These are phyloP conservation scores for Xerocomellus chrysenteron DNA, from an alignment of 768 basidiomycete species.

Conservation along the genomic window DNA sequence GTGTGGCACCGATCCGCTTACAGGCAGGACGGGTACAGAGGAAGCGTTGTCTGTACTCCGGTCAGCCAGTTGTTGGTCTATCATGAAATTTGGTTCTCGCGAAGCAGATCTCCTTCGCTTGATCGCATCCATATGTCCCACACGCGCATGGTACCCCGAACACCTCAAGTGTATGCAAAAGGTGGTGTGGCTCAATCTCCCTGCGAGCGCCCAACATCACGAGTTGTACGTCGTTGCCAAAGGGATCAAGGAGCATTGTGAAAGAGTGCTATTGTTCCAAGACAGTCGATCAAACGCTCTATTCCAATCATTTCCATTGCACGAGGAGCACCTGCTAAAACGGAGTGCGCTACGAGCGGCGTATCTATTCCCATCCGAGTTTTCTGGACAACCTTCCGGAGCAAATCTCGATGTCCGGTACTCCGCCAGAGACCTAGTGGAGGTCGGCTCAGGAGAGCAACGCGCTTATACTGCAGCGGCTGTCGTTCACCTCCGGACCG, in stretches of 20 bases:
- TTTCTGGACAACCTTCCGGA: neutral
- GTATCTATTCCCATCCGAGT: slow-evolving; percentile 13
- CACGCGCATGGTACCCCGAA: too few relatives aligned
- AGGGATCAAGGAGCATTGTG: too few relatives aligned
- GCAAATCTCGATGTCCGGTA: slow-evolving; percentile 9
- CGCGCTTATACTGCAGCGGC: too few relatives aligned
- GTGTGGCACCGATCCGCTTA: slow-evolving; percentile 21
- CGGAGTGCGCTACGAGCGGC: slow-evolving; percentile 20
- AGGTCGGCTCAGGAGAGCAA: neutral
- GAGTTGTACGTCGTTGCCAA: too few relatives aligned
- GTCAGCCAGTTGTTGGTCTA: slow-evolving; percentile 40
- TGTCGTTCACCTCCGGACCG: too few relatives aligned
- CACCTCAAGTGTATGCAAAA: slow-evolving; percentile 9
- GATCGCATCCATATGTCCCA: too few relatives aligned
- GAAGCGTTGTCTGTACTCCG: slow-evolving; percentile 40
- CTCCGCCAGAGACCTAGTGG: slow-evolving; percentile 7
- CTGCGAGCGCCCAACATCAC: neutral
- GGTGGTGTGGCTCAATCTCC: slow-evolving; percentile 10
- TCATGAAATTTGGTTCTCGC: slow-evolving; percentile 30
- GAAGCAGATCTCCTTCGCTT: slow-evolving; percentile 30
- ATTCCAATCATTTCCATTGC: neutral
- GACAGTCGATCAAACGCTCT: too few relatives aligned
- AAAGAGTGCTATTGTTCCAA: too few relatives aligned
- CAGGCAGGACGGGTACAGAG: slow-evolving; percentile 41
- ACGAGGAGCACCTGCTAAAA: slow-evolving; percentile 11